phyloP scores from a whole-genome alignment of 495 filamentous ascomycete species.

The Penicillium arizonense region DNA sequence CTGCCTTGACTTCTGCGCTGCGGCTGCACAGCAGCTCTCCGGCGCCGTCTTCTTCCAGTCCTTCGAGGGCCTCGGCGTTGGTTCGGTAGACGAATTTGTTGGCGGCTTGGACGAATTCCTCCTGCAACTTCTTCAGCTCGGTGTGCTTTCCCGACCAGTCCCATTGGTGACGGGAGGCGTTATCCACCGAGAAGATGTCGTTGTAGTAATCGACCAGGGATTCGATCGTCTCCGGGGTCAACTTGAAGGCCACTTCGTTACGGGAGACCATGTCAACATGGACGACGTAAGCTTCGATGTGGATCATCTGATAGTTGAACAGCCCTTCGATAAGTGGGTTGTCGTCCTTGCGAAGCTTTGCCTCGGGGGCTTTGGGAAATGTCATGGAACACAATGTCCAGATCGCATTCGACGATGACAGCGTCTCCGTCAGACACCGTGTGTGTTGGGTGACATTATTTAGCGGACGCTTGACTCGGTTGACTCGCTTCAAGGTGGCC shows the following conservation, averaged over 20 bases:
- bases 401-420: slow-evolving; percentile 88
- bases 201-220: slow-evolving; percentile 94
- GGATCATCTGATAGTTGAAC: slow-evolving; percentile 91
- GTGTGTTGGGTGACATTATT: slow-evolving; percentile 98
- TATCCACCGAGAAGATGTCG: slow-evolving; percentile 91
- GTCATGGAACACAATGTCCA: slow-evolving; percentile 95
- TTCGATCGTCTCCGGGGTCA: slow-evolving; percentile 97
- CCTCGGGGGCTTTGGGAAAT: slow-evolving; percentile 85
- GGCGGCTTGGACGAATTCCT: slow-evolving; percentile 94
- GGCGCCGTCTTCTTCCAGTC: slow-evolving; percentile 93
- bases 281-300: slow-evolving; percentile 96
- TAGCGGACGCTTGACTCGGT: slow-evolving; percentile 93
- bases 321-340: slow-evolving; percentile 89
- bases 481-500: slow-evolving; percentile 93
- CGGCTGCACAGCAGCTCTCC: slow-evolving; percentile 90
- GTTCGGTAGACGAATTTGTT: slow-evolving; percentile 98
- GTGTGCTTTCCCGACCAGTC: slow-evolving; percentile 96
- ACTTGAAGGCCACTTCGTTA: slow-evolving; percentile 97
- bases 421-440: slow-evolving; percentile 92
- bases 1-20: slow-evolving; percentile 90
- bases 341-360: slow-evolving; percentile 79
- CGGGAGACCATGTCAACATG: slow-evolving; percentile 98
- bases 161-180: slow-evolving; percentile 77
- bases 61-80: slow-evolving; percentile 85
- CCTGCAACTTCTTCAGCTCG: slow-evolving; percentile 96